These are phyloP conservation scores for Fusarium abutilonis DNA, from an alignment of 2,329 filamentous ascomycete species.

Conservation along the genomic window DNA sequence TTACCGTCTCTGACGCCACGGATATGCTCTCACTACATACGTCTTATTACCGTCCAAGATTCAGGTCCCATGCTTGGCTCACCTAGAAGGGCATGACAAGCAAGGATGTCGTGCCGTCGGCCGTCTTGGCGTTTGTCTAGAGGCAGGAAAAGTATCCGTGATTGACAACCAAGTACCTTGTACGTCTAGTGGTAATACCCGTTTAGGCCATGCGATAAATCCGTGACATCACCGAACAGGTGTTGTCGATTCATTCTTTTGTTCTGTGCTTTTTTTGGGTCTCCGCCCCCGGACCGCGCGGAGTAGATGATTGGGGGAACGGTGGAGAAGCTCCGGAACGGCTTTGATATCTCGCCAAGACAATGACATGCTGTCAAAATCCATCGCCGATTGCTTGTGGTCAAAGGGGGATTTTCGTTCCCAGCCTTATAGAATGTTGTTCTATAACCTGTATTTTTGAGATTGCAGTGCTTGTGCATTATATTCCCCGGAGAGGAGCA, in stretches of 20 bases:
- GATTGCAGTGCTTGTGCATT: neutral
- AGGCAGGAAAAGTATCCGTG: slow-evolving; percentile 9
- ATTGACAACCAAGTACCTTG: slow-evolving; percentile 15
- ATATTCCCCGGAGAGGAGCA: neutral
- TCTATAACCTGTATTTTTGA: slow-evolving; percentile 26
- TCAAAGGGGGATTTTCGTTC: slow-evolving; percentile 2
- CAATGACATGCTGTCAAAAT: slow-evolving; percentile 22
- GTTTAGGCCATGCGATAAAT: slow-evolving; percentile 17
- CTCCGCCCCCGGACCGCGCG: slow-evolving; percentile 26
- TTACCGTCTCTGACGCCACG: slow-evolving; percentile 12
- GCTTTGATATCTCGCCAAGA: slow-evolving; percentile 17
- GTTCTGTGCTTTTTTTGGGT: neutral
- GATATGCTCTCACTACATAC: slow-evolving; percentile 17
- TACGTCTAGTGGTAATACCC: slow-evolving; percentile 20
- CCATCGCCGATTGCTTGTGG: slow-evolving; percentile 23
- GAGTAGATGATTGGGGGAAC: slow-evolving; percentile 34
- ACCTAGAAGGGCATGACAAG: slow-evolving; percentile 2
- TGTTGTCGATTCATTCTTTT: neutral
- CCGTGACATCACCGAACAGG: slow-evolving; percentile 24
- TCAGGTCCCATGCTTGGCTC: slow-evolving; percentile 29
- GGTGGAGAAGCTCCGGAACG: slow-evolving; percentile 37
- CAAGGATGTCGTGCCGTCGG: slow-evolving; percentile 31
- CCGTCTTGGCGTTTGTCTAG: slow-evolving; percentile 30
- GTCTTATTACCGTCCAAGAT: slow-evolving; percentile 20
- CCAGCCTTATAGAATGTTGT: slow-evolving; percentile 1